phyloP scores from a whole-genome alignment of 2,329 filamentous ascomycete species.

The Ophiobolus disseminans region DNA sequence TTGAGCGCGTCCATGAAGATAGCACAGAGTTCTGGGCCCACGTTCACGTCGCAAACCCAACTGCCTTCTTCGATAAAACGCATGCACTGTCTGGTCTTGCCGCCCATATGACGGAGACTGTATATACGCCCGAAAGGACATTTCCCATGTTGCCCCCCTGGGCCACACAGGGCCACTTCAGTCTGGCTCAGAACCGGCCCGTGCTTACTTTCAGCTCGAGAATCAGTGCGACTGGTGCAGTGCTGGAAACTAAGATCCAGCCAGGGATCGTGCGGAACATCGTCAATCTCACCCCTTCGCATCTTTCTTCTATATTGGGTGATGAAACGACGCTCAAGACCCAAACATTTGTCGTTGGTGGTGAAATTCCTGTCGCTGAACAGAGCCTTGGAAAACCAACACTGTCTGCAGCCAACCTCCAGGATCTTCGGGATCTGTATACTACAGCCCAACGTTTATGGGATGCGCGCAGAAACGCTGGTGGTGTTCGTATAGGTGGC shows the following conservation, averaged over 20 bases:
- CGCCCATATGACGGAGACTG: constrained; percentile 62
- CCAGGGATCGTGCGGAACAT: constrained; percentile 64
- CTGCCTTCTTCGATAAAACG: constrained; percentile 69
- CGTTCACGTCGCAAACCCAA: constrained; percentile 79
- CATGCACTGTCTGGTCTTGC: constrained; percentile 67
- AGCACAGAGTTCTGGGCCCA: constrained; percentile 73
- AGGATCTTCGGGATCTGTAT: constrained; percentile 47
- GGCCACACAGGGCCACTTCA: constrained; percentile 60
- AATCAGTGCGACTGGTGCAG: constrained; percentile 59
- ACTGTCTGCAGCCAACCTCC: constrained; percentile 20
- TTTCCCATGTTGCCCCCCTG: constrained; percentile 64
- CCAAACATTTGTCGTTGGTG: constrained; percentile 35
- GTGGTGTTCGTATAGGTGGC: constrained; percentile 47
- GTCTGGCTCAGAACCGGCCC: constrained; percentile 61
- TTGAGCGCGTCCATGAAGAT: constrained; percentile 64
- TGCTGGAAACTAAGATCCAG: constrained; percentile 62
- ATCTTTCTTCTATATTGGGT: constrained; percentile 39
- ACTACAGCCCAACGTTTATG: constrained; percentile 44
- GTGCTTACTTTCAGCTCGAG: constrained; percentile 67
- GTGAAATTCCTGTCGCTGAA: constrained; percentile 11
- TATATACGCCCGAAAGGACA: constrained; percentile 64
- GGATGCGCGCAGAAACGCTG: constrained; percentile 42
- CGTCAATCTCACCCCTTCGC: constrained; percentile 58
- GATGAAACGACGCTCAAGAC: constrained; percentile 39
- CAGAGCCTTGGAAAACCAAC: constrained; percentile 10